Evolutionary conservation across 2,329 filamentous ascomycete species (phyloP).

Genomic region (Ustulina deusta): DNA sequence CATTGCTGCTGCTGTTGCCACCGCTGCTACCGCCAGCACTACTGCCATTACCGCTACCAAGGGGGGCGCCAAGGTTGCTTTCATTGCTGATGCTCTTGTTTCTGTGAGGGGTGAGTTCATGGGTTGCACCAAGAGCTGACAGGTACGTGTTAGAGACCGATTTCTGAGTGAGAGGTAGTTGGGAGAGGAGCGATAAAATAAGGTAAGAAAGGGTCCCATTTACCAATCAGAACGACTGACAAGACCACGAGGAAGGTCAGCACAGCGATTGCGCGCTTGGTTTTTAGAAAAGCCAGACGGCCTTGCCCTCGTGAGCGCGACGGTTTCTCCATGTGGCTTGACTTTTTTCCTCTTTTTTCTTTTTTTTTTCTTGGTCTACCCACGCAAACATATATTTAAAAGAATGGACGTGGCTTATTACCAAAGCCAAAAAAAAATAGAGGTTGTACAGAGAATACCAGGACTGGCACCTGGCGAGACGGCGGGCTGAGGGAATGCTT

Average conservation of each 20-base stretch:
- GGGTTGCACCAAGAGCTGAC: constrained; percentile 44
- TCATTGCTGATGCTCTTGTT: constrained; percentile 1
- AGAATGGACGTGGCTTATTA: constrained; percentile 22
- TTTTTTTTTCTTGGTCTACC: background rate
- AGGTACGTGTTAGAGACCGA: constrained; percentile 15
- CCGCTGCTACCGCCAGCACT: background rate
- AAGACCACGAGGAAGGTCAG: constrained; percentile 40
- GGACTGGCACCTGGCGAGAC: background rate
- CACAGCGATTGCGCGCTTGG: constrained; percentile 42
- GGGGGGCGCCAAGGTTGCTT: background rate
- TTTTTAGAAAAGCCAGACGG: constrained; percentile 42
- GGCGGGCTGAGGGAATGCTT: background rate
- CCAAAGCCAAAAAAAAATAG: background rate
- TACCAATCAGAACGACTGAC: constrained; percentile 43
- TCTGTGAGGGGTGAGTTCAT: constrained; percentile 36
- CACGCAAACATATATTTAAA: background rate
- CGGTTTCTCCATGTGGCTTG: constrained; percentile 31
- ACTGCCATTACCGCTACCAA: background rate
- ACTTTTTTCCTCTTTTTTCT: constrained; percentile 32
- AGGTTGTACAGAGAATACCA: background rate
- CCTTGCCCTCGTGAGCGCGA: constrained; percentile 22
- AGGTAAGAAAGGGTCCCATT: constrained; percentile 14
- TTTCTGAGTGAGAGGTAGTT: background rate
- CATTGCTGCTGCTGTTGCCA: too few species aligned
- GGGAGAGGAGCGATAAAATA: background rate